Conservation (phyloP, 1,139 yeast genomes). For the Sugiyamaella castrensis region DNA sequence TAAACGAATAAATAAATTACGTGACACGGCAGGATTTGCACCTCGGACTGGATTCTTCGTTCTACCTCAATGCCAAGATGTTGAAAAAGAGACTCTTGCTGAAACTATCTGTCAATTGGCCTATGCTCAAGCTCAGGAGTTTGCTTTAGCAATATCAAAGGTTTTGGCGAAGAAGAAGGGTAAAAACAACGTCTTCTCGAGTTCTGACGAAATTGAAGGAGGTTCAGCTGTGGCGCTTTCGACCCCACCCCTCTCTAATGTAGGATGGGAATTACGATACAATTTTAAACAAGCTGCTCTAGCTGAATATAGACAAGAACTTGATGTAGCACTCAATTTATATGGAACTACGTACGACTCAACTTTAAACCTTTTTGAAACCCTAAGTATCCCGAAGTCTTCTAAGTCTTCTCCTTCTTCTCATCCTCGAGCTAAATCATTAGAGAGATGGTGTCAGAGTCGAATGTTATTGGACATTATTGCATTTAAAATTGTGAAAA, state of each 20-base stretch:
- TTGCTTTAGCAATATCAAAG: constrained; percentile 41
- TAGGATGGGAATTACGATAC: constrained; percentile 50
- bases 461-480: constrained; percentile 55
- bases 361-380: constrained; percentile 41
- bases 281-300: constrained; percentile 49
- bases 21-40: constrained; percentile 44
- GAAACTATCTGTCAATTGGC: constrained; percentile 41
- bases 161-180: constrained; percentile 37
- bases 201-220: neutral
- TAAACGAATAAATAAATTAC: constrained; percentile 41
- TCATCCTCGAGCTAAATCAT: constrained; percentile 8
- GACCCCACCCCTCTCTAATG: constrained; percentile 32
- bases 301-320: constrained; percentile 47
- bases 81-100: constrained; percentile 42
- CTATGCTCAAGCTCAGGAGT: constrained; percentile 43
- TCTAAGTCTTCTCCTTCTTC: neutral
- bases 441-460: constrained; percentile 43
- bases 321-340: constrained; percentile 46
- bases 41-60: constrained; percentile 45
- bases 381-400: constrained; percentile 15
- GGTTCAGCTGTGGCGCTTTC: constrained; percentile 9
- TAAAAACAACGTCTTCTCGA: constrained; percentile 18
- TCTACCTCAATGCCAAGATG: constrained; percentile 40
- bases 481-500: constrained; percentile 61
- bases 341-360: constrained; percentile 51